Evolutionary conservation across 2,329 filamentous ascomycete genomes (phyloP), one percentile per base, ranked within the genome.

Genomic region (Calonectria pseudoreteaudii): DNA sequence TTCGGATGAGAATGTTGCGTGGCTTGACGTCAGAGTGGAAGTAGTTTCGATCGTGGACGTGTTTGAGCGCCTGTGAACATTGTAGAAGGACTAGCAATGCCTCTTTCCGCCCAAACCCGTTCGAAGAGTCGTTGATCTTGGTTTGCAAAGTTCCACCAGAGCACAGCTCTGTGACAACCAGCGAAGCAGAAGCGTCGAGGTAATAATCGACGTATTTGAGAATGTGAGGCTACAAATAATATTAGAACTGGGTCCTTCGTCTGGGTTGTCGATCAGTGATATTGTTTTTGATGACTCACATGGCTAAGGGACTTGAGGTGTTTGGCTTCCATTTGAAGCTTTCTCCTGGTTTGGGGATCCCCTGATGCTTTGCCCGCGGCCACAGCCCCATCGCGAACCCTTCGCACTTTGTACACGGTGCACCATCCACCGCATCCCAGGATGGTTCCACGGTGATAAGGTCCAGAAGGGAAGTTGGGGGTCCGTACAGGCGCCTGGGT

Each of bases 11-110:
- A 3, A 84, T 80, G 64, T 84, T 84, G 6, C 77, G 76, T 0
- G 82, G 82, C 67, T 84, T 84, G 44, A 84, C 30, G 50, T 84
- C 83, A 0, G 78, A 77, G 60, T 84, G 83, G 20, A 80, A 81
- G 1, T 80, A 72, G 0, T 67, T 70, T 30, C 60, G 38, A 1
- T 16, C 36, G 26, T 84, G 83, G 0, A 84, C 70, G 52, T 81
- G 83, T 20, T 75, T 73, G 6, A 84, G 69, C 0, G 80, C 83
- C 4, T 66, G 70, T 0, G 78, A 67, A 1, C 82, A 62, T 52
- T 84, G 83, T 0, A 66, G 53, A 31, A 79, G 58, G 3, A 80
- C 76, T 1, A 68, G 72, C 0, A 82, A 44, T 1, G 79, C 75
- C 7, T 82, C 77, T 0, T 34, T 52, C 13, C 73, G 72, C 0